A percentile compares a stretch with the other conserved stretches of the same genome.
Evolutionary conservation across 2,329 filamentous ascomycete species (phyloP).

Genomic region (Orbilia brochopaga): DNA sequence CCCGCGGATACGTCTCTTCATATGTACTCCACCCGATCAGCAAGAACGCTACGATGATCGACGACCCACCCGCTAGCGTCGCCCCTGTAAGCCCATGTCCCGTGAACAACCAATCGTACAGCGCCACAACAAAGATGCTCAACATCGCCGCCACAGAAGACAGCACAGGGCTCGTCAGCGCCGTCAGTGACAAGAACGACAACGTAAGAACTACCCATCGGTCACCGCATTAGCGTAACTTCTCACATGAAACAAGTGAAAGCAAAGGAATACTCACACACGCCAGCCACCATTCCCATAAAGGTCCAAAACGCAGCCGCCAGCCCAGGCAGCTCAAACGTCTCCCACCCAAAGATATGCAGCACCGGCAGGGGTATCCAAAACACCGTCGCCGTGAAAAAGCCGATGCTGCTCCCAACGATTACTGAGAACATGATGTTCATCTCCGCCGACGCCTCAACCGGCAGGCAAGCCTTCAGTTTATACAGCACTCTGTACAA

Average conservation of each 20-base stretch:
- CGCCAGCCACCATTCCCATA: conserved; percentile 26
- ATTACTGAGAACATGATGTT: conserved; percentile 43
- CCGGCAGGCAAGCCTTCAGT: conserved; percentile 38
- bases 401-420: conserved; percentile 40
- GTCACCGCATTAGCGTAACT: not conserved
- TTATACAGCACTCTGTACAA: conserved; percentile 45
- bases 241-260: not conserved
- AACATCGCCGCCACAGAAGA: conserved; percentile 49
- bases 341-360: conserved; percentile 28
- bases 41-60: conserved; percentile 42
- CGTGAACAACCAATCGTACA: conserved; percentile 46
- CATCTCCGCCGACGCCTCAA: conserved; percentile 40
- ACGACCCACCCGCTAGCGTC: conserved; percentile 30
- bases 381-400: conserved; percentile 43
- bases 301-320: conserved; percentile 35
- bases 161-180: conserved; percentile 39
- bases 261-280: conserved; percentile 21
- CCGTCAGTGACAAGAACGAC: conserved; percentile 41
- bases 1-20: conserved; percentile 35
- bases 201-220: conserved; percentile 23
- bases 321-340: conserved; percentile 19
- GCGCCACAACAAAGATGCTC: conserved; percentile 41
- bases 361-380: conserved; percentile 43
- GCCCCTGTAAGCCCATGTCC: conserved; percentile 27
- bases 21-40: conserved; percentile 46